These are phyloP conservation scores for Gynandropsis gynandra DNA, from an alignment of 345 rosid species.

Conservation along the genomic window DNA sequence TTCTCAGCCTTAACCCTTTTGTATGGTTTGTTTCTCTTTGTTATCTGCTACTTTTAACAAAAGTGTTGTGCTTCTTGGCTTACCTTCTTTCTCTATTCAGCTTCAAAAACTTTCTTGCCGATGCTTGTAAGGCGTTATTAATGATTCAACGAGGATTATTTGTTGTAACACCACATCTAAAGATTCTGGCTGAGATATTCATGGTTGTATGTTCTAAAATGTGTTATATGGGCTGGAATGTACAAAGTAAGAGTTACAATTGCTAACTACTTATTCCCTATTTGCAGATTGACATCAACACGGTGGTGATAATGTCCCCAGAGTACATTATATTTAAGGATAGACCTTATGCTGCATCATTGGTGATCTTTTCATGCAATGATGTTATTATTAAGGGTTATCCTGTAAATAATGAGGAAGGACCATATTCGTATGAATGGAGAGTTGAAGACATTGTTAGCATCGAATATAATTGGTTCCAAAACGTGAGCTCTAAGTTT, in stretches of 20 bases:
- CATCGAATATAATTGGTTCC: constrained; percentile 51
- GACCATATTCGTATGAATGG: constrained; percentile 38
- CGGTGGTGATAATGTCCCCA: constrained; percentile 35
- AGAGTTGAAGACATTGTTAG: constrained; percentile 63
- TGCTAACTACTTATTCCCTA: constrained; percentile 21
- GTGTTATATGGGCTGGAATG: not conserved
- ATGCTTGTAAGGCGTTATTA: not conserved
- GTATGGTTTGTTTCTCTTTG: constrained; percentile 7
- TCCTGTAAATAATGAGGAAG: constrained; percentile 30
- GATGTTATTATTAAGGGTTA: constrained; percentile 47
- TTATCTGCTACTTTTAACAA: not conserved
- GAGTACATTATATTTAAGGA: constrained; percentile 56
- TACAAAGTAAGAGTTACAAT: constrained; percentile 15
- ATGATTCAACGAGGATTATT: not conserved
- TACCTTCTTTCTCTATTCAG: not conserved
- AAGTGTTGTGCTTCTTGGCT: not conserved
- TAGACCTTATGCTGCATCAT: constrained; percentile 34
- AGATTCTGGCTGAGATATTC: not conserved
- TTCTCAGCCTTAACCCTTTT: constrained; percentile 1
- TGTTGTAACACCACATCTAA: not conserved
- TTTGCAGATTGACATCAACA: constrained; percentile 45
- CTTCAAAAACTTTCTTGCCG: constrained; percentile 2
- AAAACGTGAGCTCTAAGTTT: constrained; percentile 47
- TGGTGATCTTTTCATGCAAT: constrained; percentile 46
- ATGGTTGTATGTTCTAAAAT: not conserved